These are phyloP conservation scores for Aureoboletus auriporus DNA, from an alignment of 768 basidiomycete species.

Conservation along the genomic window DNA sequence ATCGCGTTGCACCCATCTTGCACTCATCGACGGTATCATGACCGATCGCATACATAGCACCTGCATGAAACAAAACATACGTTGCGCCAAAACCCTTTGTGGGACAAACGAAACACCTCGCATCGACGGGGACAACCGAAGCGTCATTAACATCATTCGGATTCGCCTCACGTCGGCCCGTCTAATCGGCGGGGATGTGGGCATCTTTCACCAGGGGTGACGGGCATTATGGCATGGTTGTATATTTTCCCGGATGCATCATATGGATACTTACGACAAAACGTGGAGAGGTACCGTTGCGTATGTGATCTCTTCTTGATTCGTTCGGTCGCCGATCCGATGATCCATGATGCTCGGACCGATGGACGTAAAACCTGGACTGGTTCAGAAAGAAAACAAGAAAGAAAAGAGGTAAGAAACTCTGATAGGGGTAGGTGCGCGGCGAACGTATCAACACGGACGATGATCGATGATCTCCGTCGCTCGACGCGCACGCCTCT, in stretches of 20 bases:
- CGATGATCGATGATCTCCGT: not conserved
- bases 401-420: not conserved
- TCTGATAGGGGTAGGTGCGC: not conserved
- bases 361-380: not conserved
- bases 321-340: too few relatives aligned
- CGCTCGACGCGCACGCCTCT: too few relatives aligned
- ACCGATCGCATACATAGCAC: not conserved
- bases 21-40: too few relatives aligned
- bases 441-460: too few relatives aligned
- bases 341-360: not conserved
- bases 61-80: not conserved
- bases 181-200: not conserved
- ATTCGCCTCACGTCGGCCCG: too few relatives aligned
- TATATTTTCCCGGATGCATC: not conserved
- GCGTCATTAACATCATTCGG: too few relatives aligned
- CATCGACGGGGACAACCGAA: too few relatives aligned
- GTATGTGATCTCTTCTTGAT: not conserved
- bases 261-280: not conserved
- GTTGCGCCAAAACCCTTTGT: too few relatives aligned
- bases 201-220: not conserved
- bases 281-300: not conserved
- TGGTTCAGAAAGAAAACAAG: not conserved
- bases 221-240: not conserved
- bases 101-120: not conserved
- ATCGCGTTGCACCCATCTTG: too few relatives aligned